Base-by-base conservation (phyloP, 495 filamentous ascomycete genomes). In the Hypoxylon crocopeplum region DNA sequence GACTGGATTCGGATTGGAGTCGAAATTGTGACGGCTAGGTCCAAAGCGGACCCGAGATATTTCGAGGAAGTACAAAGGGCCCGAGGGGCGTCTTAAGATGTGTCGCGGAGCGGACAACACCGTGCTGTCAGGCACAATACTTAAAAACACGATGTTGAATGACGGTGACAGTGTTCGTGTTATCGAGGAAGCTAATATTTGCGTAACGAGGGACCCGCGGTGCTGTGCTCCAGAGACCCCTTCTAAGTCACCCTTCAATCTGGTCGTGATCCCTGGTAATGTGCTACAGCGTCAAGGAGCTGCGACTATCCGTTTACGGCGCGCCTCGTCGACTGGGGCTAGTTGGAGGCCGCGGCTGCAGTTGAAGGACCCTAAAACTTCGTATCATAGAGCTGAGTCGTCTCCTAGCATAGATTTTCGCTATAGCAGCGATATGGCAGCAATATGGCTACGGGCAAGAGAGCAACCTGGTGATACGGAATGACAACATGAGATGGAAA, bases 11-110 rank as follows among this genome's bases (percentile, higher is more conserved):
- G 73, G 38, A 79, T 67, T 69, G 75, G 75, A 57, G 75, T 75
- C 51, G 75, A 74, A 75, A 79, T 79, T 62, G 75, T 79, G 77
- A 66, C 75, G 77, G 69, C 45, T 75, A 66, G 76, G 76, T 70
- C 68, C 32, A 48, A 11, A 12, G 60, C 4, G 68, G 64, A 68
- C 68, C 68, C 64, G 29, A 19, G 37, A 41, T 22, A 49, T 22
- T 45, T 27, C 10, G 20, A 33, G 51, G 34, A 44, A 25, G 33
- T 53, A 36, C 24, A 52, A 50, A 45, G 16, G 51, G 50, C 62
- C 52, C 21, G n/a, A n/a, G 13, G 53, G 51, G 52, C 51, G 50
- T 41, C 50, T 59, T 46, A 33, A 45, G 47, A 47, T 39, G 29
- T 25, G 29, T 56, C 56, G 62, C 37, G 21, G 40, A 48, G 56